Conservation (phyloP, 805 yeast genomes). For the Spathaspora girioi region DNA sequence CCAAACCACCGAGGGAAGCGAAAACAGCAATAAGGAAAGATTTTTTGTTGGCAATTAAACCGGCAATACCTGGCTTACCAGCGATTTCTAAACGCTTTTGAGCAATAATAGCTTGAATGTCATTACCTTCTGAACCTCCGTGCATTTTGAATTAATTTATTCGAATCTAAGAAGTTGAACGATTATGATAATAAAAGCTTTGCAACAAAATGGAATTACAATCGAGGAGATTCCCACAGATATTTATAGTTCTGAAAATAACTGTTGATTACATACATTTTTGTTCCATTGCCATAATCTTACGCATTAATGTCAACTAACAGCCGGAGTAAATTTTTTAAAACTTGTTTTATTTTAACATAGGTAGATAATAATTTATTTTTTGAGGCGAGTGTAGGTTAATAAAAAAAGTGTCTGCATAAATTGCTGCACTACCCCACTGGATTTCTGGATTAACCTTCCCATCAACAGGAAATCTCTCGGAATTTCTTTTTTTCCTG, state of each 20-base stretch:
- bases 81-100: constrained; percentile 7
- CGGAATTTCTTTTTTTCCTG: constrained; percentile 2
- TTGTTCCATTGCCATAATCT: not conserved
- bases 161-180: not conserved
- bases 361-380: not conserved
- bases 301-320: not conserved
- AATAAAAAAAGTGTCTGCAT: constrained; percentile 1
- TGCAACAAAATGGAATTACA: not conserved
- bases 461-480: not conserved
- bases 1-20: constrained; percentile 62
- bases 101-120: constrained; percentile 6
- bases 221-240: not conserved
- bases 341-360: not conserved
- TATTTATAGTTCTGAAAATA: not conserved
- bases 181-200: not conserved
- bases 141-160: constrained; percentile 4
- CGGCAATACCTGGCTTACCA: constrained; percentile 5
- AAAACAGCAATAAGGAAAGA: constrained; percentile 45
- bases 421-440: not conserved
- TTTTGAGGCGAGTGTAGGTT: not conserved
- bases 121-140: constrained; percentile 7
- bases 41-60: constrained; percentile 9
- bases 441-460: constrained; percentile 1
- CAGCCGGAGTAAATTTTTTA: not conserved
- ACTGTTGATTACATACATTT: not conserved